Evolutionary conservation across 2,329 filamentous ascomycete species (phyloP), one percentile per base, ranked within the genome.

Genomic region (Neofusicoccum umdonicola): DNA sequence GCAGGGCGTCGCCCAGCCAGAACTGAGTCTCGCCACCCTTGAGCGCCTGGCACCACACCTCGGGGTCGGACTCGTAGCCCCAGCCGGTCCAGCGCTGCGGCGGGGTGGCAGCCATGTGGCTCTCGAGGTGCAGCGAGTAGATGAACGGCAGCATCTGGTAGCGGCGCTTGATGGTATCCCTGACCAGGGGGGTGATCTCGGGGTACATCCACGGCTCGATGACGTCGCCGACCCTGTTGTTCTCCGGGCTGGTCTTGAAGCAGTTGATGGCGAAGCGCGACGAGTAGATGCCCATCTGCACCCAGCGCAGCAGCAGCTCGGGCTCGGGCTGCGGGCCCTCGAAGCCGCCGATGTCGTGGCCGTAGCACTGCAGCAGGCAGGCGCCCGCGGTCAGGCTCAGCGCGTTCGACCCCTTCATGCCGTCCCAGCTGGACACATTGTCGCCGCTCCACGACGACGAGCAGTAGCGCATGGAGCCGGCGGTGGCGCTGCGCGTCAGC

Each of bases 191-290:
- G 0, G 87, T 87, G 34, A 87, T 87, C 41, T 88, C 84, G 0
- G 88, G 87, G 70, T 91, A 90, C 88, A 91, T 91, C 88, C 88
- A 92, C 0, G 89, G 89, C 77, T 91, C 89, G 65, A 92, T 92
- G 0, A 92, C 88, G 41, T 90, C 89, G 7, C 89, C 89, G 27
- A 90, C 82, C 0, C 81, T 80, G 69, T 88, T 91, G 74, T 91
- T 87, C 0, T 84, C 79, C 0, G 85, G 82, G 0, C 84, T 85
- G 0, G 90, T 92, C 78, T 92, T 92, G 84, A 89, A 91, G 75
- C 89, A 92, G 75, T 92, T 92, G 79, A 91, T 91, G 11, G 89
- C 87, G 69, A 92, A 91, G 0, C 89, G 86, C 0, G 87, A 84
- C 1, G 88, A 89, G 76, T 91, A 85, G 66, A 87, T 85, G 5